Evolutionary conservation across 169 alveolate genomes (phyloP), one percentile per base, ranked within the genome.

Genomic region (Eimeria tenella): DNA sequence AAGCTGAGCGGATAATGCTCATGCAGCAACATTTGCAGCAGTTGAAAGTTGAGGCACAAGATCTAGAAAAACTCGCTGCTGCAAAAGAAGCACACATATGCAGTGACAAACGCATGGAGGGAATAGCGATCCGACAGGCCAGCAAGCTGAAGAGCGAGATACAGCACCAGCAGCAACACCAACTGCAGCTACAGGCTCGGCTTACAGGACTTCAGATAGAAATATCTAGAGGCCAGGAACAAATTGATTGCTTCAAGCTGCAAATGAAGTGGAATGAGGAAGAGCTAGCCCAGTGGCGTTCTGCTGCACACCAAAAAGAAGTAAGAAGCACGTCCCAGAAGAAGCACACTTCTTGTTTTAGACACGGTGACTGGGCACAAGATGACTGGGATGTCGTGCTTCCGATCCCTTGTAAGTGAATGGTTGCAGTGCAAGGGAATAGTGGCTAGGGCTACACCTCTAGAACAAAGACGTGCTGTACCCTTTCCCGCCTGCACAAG

Each of bases 271-370:
- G 99, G 98, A 98, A 97, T 79, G 97, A 98, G 93, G 99, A 98
- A 94, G 99, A 98, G 95, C 97, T 98, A 63, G 98, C 97, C 95
- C 98, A 98, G 95, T 98, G 99, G 99, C 99, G 98, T 53, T 96
- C 98, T 52, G 99, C 99, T 31, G 98, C 99, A 17, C 95, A 98
- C 77, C 98, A 98, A 94, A 98, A 98, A 94, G 99, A 98, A 92
- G 95, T 86, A 77, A 74, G 94, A 62, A 56, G 63, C 53, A 42
- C 10, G 75, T 53, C 8, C 81, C 81, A 60, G 55, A 13, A 81
- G 42, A 31, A 31, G 42, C 42, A 31, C 42, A 31, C 42, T 31
- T 31, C 42, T 31, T 31, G 42, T 31, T 31, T 31, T 31, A 31
- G 42, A 31, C 42, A 31, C 42, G 42, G 42, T 31, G 42, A 31